phyloP scores from a whole-genome alignment of 2,329 filamentous ascomycete genomes.

The Diaporthe velutina region DNA sequence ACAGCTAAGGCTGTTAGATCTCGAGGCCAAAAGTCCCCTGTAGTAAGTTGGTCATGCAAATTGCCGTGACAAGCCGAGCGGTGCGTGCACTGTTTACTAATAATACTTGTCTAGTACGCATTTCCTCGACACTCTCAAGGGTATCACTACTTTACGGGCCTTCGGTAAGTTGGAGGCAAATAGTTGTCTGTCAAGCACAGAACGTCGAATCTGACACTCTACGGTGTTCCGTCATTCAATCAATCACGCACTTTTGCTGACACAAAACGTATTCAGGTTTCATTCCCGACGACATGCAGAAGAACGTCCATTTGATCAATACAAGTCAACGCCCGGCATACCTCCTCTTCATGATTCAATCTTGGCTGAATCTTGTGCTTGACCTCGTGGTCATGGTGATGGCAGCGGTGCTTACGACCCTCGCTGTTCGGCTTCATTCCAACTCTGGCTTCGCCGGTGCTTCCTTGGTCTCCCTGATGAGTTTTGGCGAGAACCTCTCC shows the following conservation, averaged over 20 bases:
- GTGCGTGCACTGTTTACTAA: neutral
- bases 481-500: slow-evolving; percentile 49
- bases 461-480: slow-evolving; percentile 53
- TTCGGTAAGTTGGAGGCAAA: slow-evolving; percentile 49
- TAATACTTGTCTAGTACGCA: slow-evolving; percentile 51
- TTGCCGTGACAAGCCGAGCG: neutral
- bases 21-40: slow-evolving; percentile 69
- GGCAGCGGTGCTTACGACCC: slow-evolving; percentile 60
- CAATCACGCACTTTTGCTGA: slow-evolving; percentile 49
- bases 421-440: slow-evolving; percentile 58
- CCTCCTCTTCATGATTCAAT: slow-evolving; percentile 68
- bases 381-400: slow-evolving; percentile 63
- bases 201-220: slow-evolving; percentile 56
- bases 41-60: slow-evolving; percentile 51
- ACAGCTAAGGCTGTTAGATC: slow-evolving; percentile 68
- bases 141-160: slow-evolving; percentile 68
- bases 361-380: slow-evolving; percentile 67
- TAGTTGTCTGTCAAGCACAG: neutral
- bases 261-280: neutral
- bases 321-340: slow-evolving; percentile 69
- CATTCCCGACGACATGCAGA: slow-evolving; percentile 12
- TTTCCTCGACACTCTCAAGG: slow-evolving; percentile 69
- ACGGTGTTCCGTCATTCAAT: slow-evolving; percentile 49
- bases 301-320: slow-evolving; percentile 57
- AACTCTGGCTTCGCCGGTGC: slow-evolving; percentile 55